Conservation (phyloP, 2,329 filamentous ascomycete genomes). For the Xylariaceae sp. region DNA sequence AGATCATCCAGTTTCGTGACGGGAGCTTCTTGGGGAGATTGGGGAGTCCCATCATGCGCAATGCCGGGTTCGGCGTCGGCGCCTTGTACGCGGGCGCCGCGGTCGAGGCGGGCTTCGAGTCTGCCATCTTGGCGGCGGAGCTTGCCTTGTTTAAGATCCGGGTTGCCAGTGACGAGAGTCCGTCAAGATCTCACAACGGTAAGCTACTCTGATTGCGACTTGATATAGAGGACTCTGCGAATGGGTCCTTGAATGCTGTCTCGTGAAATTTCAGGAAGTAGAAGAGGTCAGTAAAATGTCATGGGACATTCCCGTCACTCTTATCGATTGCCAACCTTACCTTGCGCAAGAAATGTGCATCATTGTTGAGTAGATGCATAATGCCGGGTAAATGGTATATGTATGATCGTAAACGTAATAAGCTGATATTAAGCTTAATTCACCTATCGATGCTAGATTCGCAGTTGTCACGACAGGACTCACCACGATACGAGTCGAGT, state of each 20-base stretch:
- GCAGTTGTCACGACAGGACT: too few relatives aligned
- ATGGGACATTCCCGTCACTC: not conserved
- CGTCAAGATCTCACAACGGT: too few relatives aligned
- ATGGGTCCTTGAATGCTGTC: not conserved
- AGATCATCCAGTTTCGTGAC: conserved; percentile 97
- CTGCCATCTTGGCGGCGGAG: not conserved
- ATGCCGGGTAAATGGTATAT: not conserved
- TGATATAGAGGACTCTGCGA: not conserved
- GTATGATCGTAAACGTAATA: too few relatives aligned
- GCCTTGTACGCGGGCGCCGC: conserved; percentile 36
- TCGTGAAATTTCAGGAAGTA: not conserved
- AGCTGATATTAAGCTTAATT: too few relatives aligned
- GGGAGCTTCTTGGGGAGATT: conserved; percentile 78
- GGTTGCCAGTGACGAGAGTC: not conserved
- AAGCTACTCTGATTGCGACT: not conserved
- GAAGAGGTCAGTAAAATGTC: not conserved
- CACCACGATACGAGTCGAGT: too few relatives aligned
- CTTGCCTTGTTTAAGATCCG: not conserved
- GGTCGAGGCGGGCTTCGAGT: not conserved
- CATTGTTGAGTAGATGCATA: not conserved
- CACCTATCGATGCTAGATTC: too few relatives aligned
- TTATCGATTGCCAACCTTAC: not conserved
- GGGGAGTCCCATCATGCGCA: conserved; percentile 78
- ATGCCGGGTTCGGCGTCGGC: conserved; percentile 60
- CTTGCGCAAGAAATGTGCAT: not conserved